Conservation (phyloP, 768 basidiomycete species). For the Pholiota conissans region DNA sequence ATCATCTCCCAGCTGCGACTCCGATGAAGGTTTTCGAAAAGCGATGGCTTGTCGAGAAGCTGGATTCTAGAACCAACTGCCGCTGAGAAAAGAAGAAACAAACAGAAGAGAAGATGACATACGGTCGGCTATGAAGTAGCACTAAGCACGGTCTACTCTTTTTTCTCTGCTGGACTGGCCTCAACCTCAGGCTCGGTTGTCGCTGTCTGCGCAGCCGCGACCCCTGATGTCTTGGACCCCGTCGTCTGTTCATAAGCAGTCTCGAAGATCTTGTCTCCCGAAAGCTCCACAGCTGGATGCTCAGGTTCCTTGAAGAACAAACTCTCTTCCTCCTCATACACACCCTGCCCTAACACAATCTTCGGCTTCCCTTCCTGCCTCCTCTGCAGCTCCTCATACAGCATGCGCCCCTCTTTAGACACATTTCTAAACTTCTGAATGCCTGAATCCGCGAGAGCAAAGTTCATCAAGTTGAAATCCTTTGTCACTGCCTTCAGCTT, state of each 20-base stretch:
- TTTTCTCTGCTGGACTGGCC: background rate
- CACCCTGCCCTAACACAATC: slow-evolving; percentile 36
- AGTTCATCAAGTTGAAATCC: slow-evolving; percentile 13
- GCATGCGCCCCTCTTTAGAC: slow-evolving; percentile 43
- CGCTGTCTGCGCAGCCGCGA: too few relatives aligned
- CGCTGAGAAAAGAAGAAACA: background rate
- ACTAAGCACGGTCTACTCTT: too few relatives aligned
- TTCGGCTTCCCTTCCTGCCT: slow-evolving; percentile 45
- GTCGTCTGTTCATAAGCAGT: too few relatives aligned
- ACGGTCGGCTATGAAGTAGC: background rate
- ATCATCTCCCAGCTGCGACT: background rate
- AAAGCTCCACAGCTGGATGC: too few relatives aligned
- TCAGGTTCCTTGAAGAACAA: slow-evolving; percentile 5
- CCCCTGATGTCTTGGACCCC: too few relatives aligned
- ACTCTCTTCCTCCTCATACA: slow-evolving; percentile 14
- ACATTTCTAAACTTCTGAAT: slow-evolving; percentile 46
- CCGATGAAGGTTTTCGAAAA: background rate
- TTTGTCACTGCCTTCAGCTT: slow-evolving; percentile 2
- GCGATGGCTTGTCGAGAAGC: background rate
- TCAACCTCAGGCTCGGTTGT: background rate
- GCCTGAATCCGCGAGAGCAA: slow-evolving; percentile 31
- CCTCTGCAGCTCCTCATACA: slow-evolving; percentile 35
- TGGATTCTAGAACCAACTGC: background rate
- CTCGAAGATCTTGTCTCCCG: too few relatives aligned
- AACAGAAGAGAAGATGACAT: background rate